These are phyloP conservation scores for Lipomyces orientalis DNA, from an alignment of 805 yeast genomes.

Conservation along the genomic window DNA sequence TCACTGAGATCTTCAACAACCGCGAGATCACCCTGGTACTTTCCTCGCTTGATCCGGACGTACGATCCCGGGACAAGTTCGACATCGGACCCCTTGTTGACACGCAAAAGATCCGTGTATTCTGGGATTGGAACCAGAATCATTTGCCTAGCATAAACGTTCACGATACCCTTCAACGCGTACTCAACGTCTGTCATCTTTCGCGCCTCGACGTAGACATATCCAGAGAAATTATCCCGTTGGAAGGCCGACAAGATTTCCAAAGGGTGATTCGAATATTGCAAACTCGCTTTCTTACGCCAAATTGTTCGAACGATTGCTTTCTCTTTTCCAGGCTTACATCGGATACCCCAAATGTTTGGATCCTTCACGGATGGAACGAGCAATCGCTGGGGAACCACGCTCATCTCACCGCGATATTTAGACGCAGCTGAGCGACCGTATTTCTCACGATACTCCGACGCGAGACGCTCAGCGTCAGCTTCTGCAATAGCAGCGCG, in stretches of 20 bases:
- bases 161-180: constrained; percentile 88
- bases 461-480: constrained; percentile 94
- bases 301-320: constrained; percentile 83
- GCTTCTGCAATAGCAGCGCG: constrained; percentile 87
- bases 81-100: constrained; percentile 84
- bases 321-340: constrained; percentile 91
- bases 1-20: constrained; percentile 91
- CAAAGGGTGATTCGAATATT: constrained; percentile 75
- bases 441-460: constrained; percentile 87
- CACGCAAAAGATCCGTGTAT: constrained; percentile 89
- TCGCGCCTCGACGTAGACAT: constrained; percentile 92
- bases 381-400: constrained; percentile 89
- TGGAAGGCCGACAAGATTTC: constrained; percentile 90
- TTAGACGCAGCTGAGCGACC: constrained; percentile 82
- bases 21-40: constrained; percentile 90
- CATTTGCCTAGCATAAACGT: constrained; percentile 74
- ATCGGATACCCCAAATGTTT: constrained; percentile 92
- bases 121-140: constrained; percentile 93
- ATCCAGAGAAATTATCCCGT: constrained; percentile 90
- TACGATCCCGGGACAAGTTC: constrained; percentile 90
- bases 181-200: constrained; percentile 88
- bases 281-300: constrained; percentile 81
- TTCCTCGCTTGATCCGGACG: constrained; percentile 88
- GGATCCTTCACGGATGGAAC: constrained; percentile 97
- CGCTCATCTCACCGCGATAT: constrained; percentile 82